Base-by-base conservation (phyloP, 106 monocot species). In the Allium fistulosum region DNA sequence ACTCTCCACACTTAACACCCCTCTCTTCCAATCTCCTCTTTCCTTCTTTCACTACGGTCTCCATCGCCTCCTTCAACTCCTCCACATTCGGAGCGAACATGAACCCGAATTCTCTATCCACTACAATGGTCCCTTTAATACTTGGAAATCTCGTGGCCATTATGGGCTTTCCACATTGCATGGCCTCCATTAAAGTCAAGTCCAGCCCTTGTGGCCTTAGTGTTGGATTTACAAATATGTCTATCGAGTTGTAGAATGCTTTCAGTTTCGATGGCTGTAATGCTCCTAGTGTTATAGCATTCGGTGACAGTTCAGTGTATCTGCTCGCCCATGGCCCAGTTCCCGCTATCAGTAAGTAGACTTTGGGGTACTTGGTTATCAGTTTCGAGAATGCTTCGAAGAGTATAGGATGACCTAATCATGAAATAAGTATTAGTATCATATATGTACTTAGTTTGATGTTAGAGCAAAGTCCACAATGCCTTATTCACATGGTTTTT, bases 101-200 rank as follows among this genome's bases (percentile, higher is more conserved):
- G 74, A 75, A 72, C 51, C 99, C 99, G 17, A 93, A 86, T 79
- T 90, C 99, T 7, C 76, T 79, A 14, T 90, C 79, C 51, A 99
- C 93, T 7, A 90, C 79, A 5, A 99, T 66, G 63, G 82, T 93
- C 50, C 87, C 90, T 53, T 87, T 93, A 11, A 99, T 93, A 77
- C 99, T 93, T 50, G 93, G 87, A 51, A 93, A 87, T 85, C 87
- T 73, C 62, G 93, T 99, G 10, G 90, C 90, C 77, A 78, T 74
- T 68, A 93, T 81, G 67, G 93, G 80, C 69, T 68, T 93, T 48
- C 85, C 93, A 70, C 99, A 99, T 85, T 80, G 90, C 99, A 99
- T 99, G 15, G 99, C 99, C 83, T 99, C 93, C 93, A 99, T 99
- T 66, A 93, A 59, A 58, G 93, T 99, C 68, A 93, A 61, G 66